Evolutionary conservation across 805 yeast genomes (phyloP), one percentile per base, ranked within the genome.

Genomic region (Phaffomyces thermotolerans): DNA sequence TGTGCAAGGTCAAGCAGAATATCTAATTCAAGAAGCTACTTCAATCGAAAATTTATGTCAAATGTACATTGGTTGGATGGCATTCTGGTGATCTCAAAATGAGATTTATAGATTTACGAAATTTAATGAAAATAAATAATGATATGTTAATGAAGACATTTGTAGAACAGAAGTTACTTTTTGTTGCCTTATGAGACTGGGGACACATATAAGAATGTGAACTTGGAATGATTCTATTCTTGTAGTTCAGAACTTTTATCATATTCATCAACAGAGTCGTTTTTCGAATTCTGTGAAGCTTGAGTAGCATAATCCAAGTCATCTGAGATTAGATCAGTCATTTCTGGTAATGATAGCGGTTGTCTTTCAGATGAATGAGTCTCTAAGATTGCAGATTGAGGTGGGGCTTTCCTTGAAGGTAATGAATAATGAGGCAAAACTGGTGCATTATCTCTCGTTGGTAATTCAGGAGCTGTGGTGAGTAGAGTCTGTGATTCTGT

Each of bases 11-110:
- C 96, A 91, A 57, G 96, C 89, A 2, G 97, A 93, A 56, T 79
- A 84, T 25, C 71, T 93, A 47, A 84, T 91, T 29, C 87, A 84
- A 52, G 85, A 83, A 49, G 93, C 98, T 0, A 75, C 85, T 0
- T 79, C 87, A 2, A 68, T 68, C 6, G 86, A 80, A 37, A 81
- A 81, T 49, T 64, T 93, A 36, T 72, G 86, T 27, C 83, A 75
- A 52, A 91, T 93, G 99, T 93, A 87, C 62, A 79, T 84, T 23
- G 99, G 99, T 4, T 93, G 99, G 99, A 69, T 79, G 64, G 76
- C 93, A 8, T 80, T 81, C 61, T 71, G 82, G 69, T 79, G 58
- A 54, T 37, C 8, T 25, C 27, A 18, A 23, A 17, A 7, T 25
- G 8, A 10, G 14, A 29, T 6, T 23, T 35, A 22, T 35, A 35